phyloP scores from a whole-genome alignment of 495 filamentous ascomycete species.

The Tuber magnatum region DNA sequence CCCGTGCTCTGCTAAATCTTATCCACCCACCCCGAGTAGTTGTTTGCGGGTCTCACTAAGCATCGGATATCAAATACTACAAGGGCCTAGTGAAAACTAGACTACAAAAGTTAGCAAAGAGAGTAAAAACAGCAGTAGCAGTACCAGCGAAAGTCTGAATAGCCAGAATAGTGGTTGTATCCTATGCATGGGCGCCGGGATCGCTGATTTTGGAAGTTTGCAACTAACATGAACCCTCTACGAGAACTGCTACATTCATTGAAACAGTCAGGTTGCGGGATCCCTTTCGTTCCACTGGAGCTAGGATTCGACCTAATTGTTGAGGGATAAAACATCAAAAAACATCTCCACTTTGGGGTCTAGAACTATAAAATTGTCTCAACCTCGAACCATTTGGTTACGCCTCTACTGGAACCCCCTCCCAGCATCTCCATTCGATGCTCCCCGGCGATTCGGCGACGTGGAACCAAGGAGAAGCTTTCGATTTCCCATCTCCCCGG shows the following conservation, averaged over 20 bases:
- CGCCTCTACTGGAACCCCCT: neutral
- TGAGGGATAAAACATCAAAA: neutral
- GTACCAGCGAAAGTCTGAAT: neutral
- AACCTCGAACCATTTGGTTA: neutral
- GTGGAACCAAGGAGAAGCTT: neutral
- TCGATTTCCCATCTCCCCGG: neutral
- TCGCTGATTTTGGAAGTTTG: neutral
- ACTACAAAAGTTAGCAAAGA: neutral
- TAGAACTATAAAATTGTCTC: neutral
- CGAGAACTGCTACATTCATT: neutral
- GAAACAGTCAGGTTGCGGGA: neutral
- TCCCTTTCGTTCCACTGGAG: neutral
- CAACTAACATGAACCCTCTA: neutral
- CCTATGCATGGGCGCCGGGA: neutral
- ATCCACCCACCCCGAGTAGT: neutral
- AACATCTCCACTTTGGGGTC: neutral
- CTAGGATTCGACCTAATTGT: neutral
- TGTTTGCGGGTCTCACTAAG: neutral
- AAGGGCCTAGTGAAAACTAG: neutral
- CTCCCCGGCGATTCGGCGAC: neutral
- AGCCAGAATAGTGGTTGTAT: neutral
- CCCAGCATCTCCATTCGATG: neutral
- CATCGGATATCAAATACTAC: neutral
- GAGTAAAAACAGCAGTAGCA: neutral
- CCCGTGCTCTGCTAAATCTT: neutral